Evolutionary conservation across 257 asterid species (phyloP), one percentile per base, ranked within the genome.

Genomic region (Solanum virginianum): DNA sequence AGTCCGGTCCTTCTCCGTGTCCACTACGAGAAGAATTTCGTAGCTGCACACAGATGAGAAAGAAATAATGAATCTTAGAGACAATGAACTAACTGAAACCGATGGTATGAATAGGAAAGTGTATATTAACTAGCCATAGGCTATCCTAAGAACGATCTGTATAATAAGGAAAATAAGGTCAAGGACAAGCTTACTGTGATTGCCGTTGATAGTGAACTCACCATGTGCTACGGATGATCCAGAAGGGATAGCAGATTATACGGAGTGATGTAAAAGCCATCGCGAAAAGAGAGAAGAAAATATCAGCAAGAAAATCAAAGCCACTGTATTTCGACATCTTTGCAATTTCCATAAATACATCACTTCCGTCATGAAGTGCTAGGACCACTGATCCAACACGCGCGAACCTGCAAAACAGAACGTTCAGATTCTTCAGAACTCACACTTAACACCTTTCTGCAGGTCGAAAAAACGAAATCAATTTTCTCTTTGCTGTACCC

Each of bases 351-450:
- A 89, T 53, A n/a, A 89, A 87, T 63, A 89, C 89, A 68, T 89
- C 91, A 53, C 89, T 85, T 65, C 85, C 91, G 39, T 89, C 91
- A 45, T 89, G 91, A 43, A 89, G 80, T 18, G 87, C 89, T 70
- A 89, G 75, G 29, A 89, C 72, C n/a, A 89, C 83, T 49, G 90
- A 63, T 80, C 90, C 90, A 81, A 85, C 75, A 5, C 91, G 87
- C 56, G 81, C 84, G 36, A 86, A 57, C 69, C 90, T 88, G 84
- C 84, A 45, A 11, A 82, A 45, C 6, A 24, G 45, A 49, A 77
- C 1, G 45, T 16, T 77, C 59, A 22, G 14, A 49, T 45, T 75
- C 41, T 14, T 75, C 60, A 24, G 0, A 75, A 47, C 81, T 49
- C 60, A 47, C 80, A 22, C 41, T 7, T 59, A 74, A 13, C 59